Base-by-base conservation (phyloP, 2,329 filamentous ascomycete genomes). In the Phialemoniopsis sp. region DNA sequence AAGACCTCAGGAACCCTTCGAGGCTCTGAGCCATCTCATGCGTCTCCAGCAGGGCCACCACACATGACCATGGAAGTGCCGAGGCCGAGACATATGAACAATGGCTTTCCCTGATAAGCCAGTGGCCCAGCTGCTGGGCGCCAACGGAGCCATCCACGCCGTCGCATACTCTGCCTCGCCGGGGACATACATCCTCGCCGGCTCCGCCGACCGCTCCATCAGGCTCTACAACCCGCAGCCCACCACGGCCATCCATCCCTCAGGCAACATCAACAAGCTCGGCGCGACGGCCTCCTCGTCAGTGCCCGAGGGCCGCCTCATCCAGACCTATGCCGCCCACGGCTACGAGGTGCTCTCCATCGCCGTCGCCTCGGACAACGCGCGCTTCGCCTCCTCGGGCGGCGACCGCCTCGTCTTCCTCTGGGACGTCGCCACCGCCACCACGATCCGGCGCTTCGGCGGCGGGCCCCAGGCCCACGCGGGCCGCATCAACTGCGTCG, bases 351-450 rank as follows among this genome's bases (percentile, higher is more conserved):
- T 98, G 8, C 82, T 96, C 44, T 86, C 87, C 49, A 73, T 98
- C 30, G 72, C 78, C 38, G 85, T 96, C 36, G 68, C 79, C 8
- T 56, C 68, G 17, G 84, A 89, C 66, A 98, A 98, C 63, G 78
- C 88, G 48, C 80, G 80, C 32, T 96, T 98, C 60, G 84, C 82
- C 9, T 90, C 84, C n/a, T 78, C 80, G 2, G 93, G 93, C 49
- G 93, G 93, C 43, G 93, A 98, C 67, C 87, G 91, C 51, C 75
- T 78, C 45, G 89, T 95, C 0, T 96, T 96, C 57, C 73, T 96
- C 5, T 97, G 93, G 93, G 93, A 98, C 62, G 93, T 97, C 0
- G 73, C 84, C 34, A 85, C 82, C 3, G 89, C 86, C 14, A 73
- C 78, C 50, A 95, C 91, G 4, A 67, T 86, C 18, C 77, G 87